Evolutionary conservation across 768 basidiomycete genomes (phyloP), one percentile per base, ranked within the genome.

Genomic region (Steccherinum ochraceum): DNA sequence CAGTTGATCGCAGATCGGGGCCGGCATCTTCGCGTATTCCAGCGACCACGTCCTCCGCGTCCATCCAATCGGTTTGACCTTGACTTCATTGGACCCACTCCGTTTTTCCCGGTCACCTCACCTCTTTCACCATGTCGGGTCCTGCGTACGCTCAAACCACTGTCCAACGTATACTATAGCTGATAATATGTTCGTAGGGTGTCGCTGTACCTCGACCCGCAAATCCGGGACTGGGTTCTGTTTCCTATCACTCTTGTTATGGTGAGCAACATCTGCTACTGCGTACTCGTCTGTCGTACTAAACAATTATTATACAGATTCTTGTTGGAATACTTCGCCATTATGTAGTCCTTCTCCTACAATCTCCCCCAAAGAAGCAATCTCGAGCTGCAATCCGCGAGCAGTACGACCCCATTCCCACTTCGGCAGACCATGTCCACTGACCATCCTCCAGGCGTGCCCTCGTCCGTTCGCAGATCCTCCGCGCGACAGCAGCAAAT

Each of bases 201-300:
- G 24, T 78, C 80, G 19, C 65, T 85, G 24, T 85, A 93, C 69
- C 83, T 97, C 45, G 93, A 97, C 72, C 94, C 93, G 40, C 90
- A 93, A 69, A 97, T 97, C 67, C 83, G 93, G 59, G 92, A 89
- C 64, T 90, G 86, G 88, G 84, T 97, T 41, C 70, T 97, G 52
- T 93, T 97, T 70, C 94, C 94, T 48, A 96, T 97, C 70, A 97
- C 93, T 47, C 74, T 96, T 55, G 93, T 97, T 64, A 96, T 96
- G 93, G 94, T 91, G 56, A 60, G 80, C 70, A 54, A 5, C 54
- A 19, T 5, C 41, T 43, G n/a, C 18, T 43, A 43, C 41, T 43
- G 16, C 21, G 41, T 43, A 18, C 13, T 53, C 19, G 47, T 46
- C 40, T 48, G 39, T 56, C 40, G 30, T 7, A 35, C 30, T 16